Conservation (phyloP, 2,329 filamentous ascomycete species). For the Tricladium varicosporioides region DNA sequence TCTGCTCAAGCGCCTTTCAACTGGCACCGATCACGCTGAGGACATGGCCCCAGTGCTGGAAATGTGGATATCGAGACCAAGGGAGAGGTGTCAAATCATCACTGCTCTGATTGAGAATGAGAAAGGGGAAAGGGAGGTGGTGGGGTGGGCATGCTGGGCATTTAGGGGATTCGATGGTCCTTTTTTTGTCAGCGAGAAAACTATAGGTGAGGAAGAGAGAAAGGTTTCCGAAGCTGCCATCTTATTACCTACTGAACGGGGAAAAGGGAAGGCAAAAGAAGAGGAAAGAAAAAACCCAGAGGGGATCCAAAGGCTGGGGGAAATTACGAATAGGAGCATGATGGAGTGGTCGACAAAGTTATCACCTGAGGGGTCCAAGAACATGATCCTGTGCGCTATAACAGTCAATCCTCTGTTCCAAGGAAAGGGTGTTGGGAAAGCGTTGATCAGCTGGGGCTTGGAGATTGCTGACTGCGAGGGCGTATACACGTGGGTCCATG, state of each 20-base stretch:
- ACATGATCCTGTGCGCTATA: not conserved
- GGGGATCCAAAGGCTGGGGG: not conserved
- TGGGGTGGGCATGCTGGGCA: slow-evolving; percentile 12
- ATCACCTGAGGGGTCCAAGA: not conserved
- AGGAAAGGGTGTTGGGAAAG: not conserved
- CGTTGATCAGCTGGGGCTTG: slow-evolving; percentile 5
- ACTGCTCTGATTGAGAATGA: not conserved
- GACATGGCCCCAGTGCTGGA: slow-evolving; percentile 6
- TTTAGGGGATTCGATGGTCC: slow-evolving; percentile 1
- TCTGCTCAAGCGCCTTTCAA: slow-evolving; percentile 14
- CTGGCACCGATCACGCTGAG: slow-evolving; percentile 9
- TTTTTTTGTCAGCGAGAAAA: not conserved
- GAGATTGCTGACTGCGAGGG: slow-evolving; percentile 7
- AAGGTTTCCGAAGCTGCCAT: not conserved
- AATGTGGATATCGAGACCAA: slow-evolving; percentile 3
- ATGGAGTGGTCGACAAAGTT: not conserved
- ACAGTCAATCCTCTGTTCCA: not conserved
- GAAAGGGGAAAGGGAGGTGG: not conserved
- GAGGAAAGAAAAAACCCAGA: not conserved
- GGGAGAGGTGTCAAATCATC: not conserved
- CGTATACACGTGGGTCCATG: slow-evolving; percentile 8
- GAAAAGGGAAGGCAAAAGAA: not conserved
- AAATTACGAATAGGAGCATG: not conserved
- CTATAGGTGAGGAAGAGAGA: not conserved
- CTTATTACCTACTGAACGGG: too few species aligned